Conservation (phyloP, 2,329 filamentous ascomycete genomes). For the Delphinella strobiligena region DNA sequence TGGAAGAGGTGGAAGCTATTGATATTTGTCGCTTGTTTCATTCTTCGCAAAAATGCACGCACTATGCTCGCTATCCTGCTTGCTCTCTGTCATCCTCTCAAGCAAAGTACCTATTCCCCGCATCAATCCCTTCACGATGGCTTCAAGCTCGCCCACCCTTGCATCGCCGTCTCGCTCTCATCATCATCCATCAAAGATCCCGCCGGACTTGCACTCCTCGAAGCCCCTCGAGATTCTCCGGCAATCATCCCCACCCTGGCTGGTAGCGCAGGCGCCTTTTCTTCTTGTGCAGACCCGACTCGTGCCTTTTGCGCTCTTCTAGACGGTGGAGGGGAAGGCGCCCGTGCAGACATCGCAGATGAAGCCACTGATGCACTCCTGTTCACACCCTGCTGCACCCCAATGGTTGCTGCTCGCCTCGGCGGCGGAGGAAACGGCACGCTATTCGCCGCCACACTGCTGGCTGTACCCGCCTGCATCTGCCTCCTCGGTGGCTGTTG, state of each 20-base stretch:
- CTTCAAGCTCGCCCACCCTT: constrained; percentile 19
- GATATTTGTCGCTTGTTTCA: too few species aligned
- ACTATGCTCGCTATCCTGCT: too few species aligned
- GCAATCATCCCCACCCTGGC: constrained; percentile 14
- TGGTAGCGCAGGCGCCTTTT: constrained; percentile 14
- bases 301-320: constrained; percentile 4
- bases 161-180: constrained; percentile 13
- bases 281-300: constrained; percentile 7
- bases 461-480: constrained; percentile 11
- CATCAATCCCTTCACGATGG: constrained; percentile 9
- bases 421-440: constrained; percentile 8
- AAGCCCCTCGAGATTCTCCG: background rate
- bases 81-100: too few species aligned
- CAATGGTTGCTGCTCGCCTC: constrained; percentile 1
- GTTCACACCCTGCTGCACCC: background rate
- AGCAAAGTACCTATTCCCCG: background rate
- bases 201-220: background rate
- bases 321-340: background rate
- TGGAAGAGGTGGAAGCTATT: too few species aligned
- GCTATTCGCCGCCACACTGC: background rate
- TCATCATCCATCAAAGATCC: constrained; percentile 17
- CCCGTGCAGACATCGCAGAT: background rate
- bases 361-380: background rate
- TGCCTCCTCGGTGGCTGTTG: constrained; percentile 11
- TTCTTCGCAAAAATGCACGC: too few species aligned